Evolutionary conservation across 108 stramenopile genomes (phyloP), one percentile per base, ranked within the genome.

Genomic region (Schizochytrium sp.): DNA sequence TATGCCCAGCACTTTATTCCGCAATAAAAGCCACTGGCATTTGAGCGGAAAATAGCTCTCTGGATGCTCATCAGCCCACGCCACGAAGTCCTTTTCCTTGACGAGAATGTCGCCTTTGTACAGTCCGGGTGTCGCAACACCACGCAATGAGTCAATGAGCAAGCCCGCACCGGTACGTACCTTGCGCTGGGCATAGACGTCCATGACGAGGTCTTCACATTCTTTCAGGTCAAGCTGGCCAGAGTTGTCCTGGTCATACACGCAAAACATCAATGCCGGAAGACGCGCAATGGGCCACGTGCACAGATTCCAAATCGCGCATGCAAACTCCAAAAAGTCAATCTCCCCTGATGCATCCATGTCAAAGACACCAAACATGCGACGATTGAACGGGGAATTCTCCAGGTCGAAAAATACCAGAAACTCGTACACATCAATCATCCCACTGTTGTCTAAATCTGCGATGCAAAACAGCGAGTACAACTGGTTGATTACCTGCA

Each of bases 271-370:
- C 19, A 83, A 23, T 18, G 12, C 12, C 25, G 76, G 23, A 12
- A 83, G 45, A 43, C 48, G 19, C 5, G 44, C 76, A 1, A 6
- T 2, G n/a, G 76, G 76, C 76, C 76, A 83, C 76, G 76, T 83
- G 76, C 76, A 83, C 76, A 83, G 4, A 53, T 83, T 83, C 76
- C 76, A 83, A 47, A 83, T 47, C 19, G 76, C 45, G 76, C 76
- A 53, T 4, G 76, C 51, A 23, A 83, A 83, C 76, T 83, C 76
- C 18, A 83, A 23, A 83, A 83, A 83, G 76, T 83, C 51, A 53
- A 83, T 53, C 51, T 83, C 76, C 1, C 76, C 76, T 0, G 48
- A 53, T 45, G 23, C 51, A 5, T 83, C 76, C 76, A 83, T 83
- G 76, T 83, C 51, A 34, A 83, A 83, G 10, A 83, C 25, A 12